Evolutionary conservation across 352 stramenopile species (phyloP), one percentile per base, ranked within the genome.

Genomic region (Phytophthora ramorum): DNA sequence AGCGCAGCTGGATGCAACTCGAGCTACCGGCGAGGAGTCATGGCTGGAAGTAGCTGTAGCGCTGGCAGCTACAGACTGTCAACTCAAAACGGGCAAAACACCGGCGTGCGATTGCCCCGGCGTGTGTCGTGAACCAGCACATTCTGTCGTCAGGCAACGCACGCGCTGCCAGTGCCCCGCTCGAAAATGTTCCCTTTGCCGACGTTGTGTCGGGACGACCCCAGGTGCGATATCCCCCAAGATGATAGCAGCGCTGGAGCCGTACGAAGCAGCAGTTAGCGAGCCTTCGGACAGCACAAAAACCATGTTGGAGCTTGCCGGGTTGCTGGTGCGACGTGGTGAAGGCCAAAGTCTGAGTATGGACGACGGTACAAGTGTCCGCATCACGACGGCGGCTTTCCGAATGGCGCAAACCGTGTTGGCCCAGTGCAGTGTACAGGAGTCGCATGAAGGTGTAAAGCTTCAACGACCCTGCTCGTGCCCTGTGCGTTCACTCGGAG

Each of bases 11-110:
- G 89, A 92, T 63, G 82, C 75, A 4, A 72, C 89, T 20, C 85
- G 90, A 40, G 83, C 83, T 12, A 63, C 59, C 12, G 58, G 79
- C 6, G 76, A 91, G 28, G 73, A 84, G 28, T 69, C 86, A 10
- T 96, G 87, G 85, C 66, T 96, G 32, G 79, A 91, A 5, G 75
- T 93, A 8, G 88, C 86, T 0, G 86, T 96, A 20, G 77, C 85
- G 19, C 69, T 96, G 0, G 86, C 85, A 12, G 87, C 87, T 17
- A 94, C 88, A 0, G 87, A 97, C 48, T 89, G 87, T 37, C 58
- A 90, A 4, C 63, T 95, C 16, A 94, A 93, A 58, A 93, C 82
- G 0, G 86, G 84, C 12, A 89, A 88, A 19, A 89, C 69, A 0
- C 73, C 87, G 24, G 69, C 73, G 17, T 95, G 85, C 52, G 87